phyloP scores from a whole-genome alignment of 1,139 yeast species.

The Saccharomyces hybrid region DNA sequence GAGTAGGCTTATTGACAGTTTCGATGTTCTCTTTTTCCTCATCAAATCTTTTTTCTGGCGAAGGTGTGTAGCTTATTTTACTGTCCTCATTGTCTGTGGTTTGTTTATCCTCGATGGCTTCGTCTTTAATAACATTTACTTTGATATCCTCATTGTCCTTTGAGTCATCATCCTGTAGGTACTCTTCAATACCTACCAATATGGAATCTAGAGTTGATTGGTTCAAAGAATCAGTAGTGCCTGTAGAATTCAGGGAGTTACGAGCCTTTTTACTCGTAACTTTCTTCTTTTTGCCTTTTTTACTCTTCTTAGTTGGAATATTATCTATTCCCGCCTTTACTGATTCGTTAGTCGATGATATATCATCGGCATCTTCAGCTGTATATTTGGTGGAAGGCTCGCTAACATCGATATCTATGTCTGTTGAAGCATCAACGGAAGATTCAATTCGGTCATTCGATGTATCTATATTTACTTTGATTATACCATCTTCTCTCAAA shows the following conservation, averaged over 20 bases:
- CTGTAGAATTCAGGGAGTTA: background rate
- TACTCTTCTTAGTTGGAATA: background rate
- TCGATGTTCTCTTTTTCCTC: background rate
- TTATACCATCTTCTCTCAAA: background rate
- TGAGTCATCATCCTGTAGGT: slow-evolving; percentile 5
- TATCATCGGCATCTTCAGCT: background rate
- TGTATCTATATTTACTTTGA: background rate
- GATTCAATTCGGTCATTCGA: background rate
- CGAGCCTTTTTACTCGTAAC: slow-evolving; percentile 7
- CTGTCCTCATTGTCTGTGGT: too few relatives aligned
- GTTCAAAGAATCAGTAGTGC: background rate
- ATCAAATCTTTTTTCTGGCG: too few relatives aligned
- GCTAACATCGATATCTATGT: background rate
- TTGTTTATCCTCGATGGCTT: background rate
- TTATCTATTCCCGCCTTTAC: background rate
- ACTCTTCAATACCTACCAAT: slow-evolving; percentile 14
- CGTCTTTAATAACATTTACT: background rate
- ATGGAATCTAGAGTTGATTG: slow-evolving; percentile 8
- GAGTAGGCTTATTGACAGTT: background rate
- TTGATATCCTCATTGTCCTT: background rate
- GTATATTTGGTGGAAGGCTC: background rate
- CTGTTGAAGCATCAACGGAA: background rate
- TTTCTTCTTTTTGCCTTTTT: slow-evolving; percentile 3
- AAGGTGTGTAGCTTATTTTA: too few relatives aligned
- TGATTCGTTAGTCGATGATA: slow-evolving; percentile 2